Base-by-base conservation (phyloP, 2,329 filamentous ascomycete species). In the Aulographum hederae region DNA sequence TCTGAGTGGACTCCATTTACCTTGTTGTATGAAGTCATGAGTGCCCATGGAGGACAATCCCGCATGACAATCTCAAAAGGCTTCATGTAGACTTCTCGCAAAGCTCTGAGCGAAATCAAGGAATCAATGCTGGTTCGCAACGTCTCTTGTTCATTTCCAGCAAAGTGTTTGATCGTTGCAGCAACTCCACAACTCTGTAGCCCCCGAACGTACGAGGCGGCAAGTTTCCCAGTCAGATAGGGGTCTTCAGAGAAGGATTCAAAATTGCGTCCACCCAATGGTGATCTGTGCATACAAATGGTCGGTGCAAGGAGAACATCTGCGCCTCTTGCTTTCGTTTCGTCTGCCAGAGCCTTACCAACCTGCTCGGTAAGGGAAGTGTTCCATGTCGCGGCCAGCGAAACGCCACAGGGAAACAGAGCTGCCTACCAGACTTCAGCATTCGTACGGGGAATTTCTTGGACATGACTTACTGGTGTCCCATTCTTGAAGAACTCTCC, bases 241-340 rank as follows among this genome's bases (percentile, higher is more conserved):
- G 80, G 80, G 41, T 89, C 81, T 50, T 89, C 81, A 0, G 78
- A 82, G 49, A 84, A 89, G 0, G 79, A 84, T 52, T 91, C 81
- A 41, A 89, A 91, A 39, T 84, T 84, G 37, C 81, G 67, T 13
- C 81, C 81, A n/a, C 80, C 80, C 0, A 89, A 62, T 1, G 81
- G 81, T 31, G 78, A 78, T 12, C 81, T 69, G 44, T 89, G 80
- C 61, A 82, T 75, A 55, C 80, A 84, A 20, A 84, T 73, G 1
- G 79, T 85, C 2, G 78, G 79, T 0, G 74, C 79, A 6, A 86
- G 63, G 4, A 85, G 60, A 20, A 85, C 66, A 37, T 82, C 66
- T 18, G 77, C 74, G 4, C 77, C 78, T 44, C 79, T 73, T 13
- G 78, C 76, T 43, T 72, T 77, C 16, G 66, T 63, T 51, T 89